A percentile compares a stretch with the other conserved stretches of the same genome.
phyloP scores from a whole-genome alignment of 192 early-diverging fungal species.

The Gryganskiella cystojenkinii region DNA sequence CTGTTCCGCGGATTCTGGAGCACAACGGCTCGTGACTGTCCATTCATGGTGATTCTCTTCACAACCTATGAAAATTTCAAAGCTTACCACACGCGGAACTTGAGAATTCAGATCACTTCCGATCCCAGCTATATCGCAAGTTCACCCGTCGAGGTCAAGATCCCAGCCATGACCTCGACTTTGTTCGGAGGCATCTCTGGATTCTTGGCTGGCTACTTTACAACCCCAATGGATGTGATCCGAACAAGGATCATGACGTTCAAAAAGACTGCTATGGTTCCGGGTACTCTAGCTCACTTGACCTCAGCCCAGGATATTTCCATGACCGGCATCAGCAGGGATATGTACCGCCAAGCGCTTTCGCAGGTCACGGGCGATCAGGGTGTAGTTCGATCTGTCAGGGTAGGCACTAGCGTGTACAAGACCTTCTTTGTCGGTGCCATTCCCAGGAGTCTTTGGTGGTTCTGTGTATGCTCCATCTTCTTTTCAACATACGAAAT shows the following conservation, averaged over 20 bases:
- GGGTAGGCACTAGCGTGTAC: conserved; percentile 42
- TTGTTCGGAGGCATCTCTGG: conserved; percentile 81
- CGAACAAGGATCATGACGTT: conserved; percentile 75
- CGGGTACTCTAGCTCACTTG: background rate
- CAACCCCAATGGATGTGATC: conserved; percentile 81
- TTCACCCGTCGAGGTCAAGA: conserved; percentile 65
- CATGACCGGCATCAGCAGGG: conserved; percentile 43
- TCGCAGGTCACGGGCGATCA: conserved; percentile 15
- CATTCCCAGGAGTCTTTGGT: conserved; percentile 73
- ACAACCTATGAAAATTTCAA: conserved; percentile 83
- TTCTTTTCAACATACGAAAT: conserved; percentile 82
- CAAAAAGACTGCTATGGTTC: conserved; percentile 32
- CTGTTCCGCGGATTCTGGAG: conserved; percentile 79
- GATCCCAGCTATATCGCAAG: conserved; percentile 56
- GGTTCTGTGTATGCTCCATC: conserved; percentile 82
- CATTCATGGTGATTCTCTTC: conserved; percentile 84
- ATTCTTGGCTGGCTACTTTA: conserved; percentile 77
- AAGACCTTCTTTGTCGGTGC: conserved; percentile 71
- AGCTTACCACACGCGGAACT: conserved; percentile 65
- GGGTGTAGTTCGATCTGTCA: conserved; percentile 14
- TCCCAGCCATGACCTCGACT: conserved; percentile 72
- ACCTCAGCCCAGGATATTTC: conserved; percentile 42
- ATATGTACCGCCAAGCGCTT: conserved; percentile 38
- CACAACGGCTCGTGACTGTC: conserved; percentile 76
- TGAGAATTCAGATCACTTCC: conserved; percentile 50